Conservation (phyloP, 1,284 basidiomycete genomes). For the Porogramme epimiltina region DNA sequence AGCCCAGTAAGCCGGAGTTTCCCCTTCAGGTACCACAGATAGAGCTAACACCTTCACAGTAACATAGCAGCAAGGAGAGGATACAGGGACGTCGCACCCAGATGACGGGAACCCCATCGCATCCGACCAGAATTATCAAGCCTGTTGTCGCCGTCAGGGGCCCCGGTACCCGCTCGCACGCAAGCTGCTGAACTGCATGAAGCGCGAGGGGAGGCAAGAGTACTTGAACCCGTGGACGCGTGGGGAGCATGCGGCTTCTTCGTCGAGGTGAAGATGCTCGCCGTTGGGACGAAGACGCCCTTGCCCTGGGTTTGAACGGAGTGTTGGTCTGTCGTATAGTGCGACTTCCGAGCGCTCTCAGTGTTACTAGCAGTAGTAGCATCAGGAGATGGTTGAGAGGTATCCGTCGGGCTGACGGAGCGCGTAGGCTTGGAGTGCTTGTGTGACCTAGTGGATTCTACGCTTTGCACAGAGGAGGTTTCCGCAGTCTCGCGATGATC, state of each 20-base stretch:
- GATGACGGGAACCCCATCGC: neutral
- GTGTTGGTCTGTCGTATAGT: no score
- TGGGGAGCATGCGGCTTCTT: slow-evolving; percentile 8
- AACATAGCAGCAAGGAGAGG: slow-evolving; percentile 10
- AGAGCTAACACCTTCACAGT: slow-evolving; percentile 6
- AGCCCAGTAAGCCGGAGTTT: neutral
- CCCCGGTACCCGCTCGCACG: slow-evolving; percentile 13
- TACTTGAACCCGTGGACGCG: neutral
- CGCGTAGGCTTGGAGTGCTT: no score
- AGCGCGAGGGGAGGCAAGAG: slow-evolving; percentile 1
- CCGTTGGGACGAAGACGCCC: slow-evolving; percentile 12
- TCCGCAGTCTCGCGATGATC: no score
- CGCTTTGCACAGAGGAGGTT: no score
- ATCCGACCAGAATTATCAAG: slow-evolving; percentile 6
- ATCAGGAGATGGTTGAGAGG: no score
- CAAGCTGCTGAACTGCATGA: slow-evolving; percentile 1
- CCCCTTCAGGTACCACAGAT: no score
- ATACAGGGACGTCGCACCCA: neutral
- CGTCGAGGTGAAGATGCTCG: slow-evolving; percentile 9
- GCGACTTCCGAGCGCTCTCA: no score
- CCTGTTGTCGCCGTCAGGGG: slow-evolving; percentile 10
- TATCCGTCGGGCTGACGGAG: no score
- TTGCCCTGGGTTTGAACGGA: neutral
- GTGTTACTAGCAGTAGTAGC: no score
- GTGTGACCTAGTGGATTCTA: no score